Conservation (phyloP, 768 basidiomycete genomes). For the Hemileccinum impolitum region DNA sequence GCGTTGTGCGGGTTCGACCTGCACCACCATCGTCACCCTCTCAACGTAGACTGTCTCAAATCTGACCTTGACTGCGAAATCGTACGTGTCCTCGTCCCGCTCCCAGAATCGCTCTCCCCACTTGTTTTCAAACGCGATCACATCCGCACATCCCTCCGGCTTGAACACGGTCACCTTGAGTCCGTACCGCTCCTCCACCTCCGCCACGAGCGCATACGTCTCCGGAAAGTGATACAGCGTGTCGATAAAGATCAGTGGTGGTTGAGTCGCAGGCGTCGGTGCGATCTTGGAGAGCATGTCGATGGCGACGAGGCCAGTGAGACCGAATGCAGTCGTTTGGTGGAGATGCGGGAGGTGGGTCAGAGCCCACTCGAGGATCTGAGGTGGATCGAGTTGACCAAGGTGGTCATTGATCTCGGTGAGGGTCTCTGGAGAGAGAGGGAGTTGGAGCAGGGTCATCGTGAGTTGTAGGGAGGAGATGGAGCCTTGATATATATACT, state of each 20-base stretch:
- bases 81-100: conserved; percentile 81
- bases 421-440: conserved; percentile 57
- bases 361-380: conserved; percentile 85
- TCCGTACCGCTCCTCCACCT: conserved; percentile 75
- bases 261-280: conserved; percentile 32
- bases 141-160: conserved; percentile 66
- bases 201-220: conserved; percentile 84
- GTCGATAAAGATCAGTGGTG: conserved; percentile 93
- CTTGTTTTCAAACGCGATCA: conserved; percentile 72
- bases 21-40: neutral
- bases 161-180: conserved; percentile 72
- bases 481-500: too few relatives aligned
- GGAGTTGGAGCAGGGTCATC: conserved; percentile 47
- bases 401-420: conserved; percentile 73
- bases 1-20: conserved; percentile 92
- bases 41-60: conserved; percentile 13
- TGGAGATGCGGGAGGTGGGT: conserved; percentile 73
- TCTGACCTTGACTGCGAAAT: conserved; percentile 84
- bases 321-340: conserved; percentile 96
- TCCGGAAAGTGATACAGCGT: conserved; percentile 95
- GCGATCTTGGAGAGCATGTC: conserved; percentile 92
- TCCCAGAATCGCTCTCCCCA: conserved; percentile 87
- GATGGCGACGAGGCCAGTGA: conserved; percentile 89
- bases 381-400: conserved; percentile 65
- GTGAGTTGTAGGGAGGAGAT: too few relatives aligned